phyloP scores from a whole-genome alignment of 2,329 filamentous ascomycete genomes.

The Pseudofabraea citricarpa region DNA sequence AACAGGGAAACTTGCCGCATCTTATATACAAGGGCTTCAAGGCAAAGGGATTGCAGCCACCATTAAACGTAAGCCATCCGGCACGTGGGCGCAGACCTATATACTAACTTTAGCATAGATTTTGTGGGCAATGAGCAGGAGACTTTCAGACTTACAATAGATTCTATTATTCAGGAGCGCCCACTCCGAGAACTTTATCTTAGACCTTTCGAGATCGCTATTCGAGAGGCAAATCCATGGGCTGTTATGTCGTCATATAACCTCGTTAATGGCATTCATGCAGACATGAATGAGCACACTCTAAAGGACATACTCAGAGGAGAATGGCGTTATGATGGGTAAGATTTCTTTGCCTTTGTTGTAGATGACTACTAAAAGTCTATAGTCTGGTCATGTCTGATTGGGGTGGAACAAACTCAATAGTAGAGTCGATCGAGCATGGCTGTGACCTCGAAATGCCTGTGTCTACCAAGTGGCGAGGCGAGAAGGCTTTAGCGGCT shows the following conservation, averaged over 20 bases:
- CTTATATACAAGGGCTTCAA: conserved; percentile 70
- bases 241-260: conserved; percentile 68
- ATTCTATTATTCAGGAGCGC: conserved; percentile 60
- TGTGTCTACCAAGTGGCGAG: conserved; percentile 48
- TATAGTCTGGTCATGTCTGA: conserved; percentile 51
- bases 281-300: conserved; percentile 50
- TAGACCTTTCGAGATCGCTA: conserved; percentile 69
- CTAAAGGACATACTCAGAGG: conserved; percentile 53
- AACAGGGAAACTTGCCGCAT: conserved; percentile 67
- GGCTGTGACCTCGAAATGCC: conserved; percentile 57
- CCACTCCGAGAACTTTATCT: conserved; percentile 66
- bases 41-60: conserved; percentile 70
- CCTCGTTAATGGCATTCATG: conserved; percentile 58
- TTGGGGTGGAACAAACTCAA: conserved; percentile 55
- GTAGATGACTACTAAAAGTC: conserved; percentile 2
- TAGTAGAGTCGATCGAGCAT: conserved; percentile 47
- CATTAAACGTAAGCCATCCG: conserved; percentile 63
- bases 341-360: conserved; percentile 15
- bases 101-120: conserved; percentile 32
- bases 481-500: conserved; percentile 52
- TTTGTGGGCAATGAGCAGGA: conserved; percentile 73
- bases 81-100: neutral
- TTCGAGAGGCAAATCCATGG: conserved; percentile 65
- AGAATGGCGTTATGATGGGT: conserved; percentile 61
- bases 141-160: conserved; percentile 59